Percentiles rank a stretch among this genome's conserved stretches.
Evolutionary conservation across 352 stramenopile species (phyloP).

Genomic region (Phytophthora pistaciae): DNA sequence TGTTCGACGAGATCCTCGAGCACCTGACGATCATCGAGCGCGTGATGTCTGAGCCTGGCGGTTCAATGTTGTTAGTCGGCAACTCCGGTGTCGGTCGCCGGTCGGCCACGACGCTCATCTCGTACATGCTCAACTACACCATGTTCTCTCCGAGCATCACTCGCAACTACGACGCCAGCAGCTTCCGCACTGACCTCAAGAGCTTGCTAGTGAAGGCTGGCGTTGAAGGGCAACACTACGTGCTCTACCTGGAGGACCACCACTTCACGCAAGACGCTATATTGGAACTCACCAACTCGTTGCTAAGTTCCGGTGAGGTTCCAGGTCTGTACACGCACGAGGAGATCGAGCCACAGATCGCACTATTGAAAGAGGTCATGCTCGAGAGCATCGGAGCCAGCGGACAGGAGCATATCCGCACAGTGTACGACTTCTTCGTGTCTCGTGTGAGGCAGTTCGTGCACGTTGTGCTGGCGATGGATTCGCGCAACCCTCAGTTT

Average conservation of each 20-base stretch:
- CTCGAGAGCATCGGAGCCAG: slow-evolving; percentile 76
- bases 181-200: slow-evolving; percentile 93
- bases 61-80: slow-evolving; percentile 92
- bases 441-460: slow-evolving; percentile 90
- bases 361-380: slow-evolving; percentile 91
- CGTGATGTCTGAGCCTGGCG: slow-evolving; percentile 85
- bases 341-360: slow-evolving; percentile 93
- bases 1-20: slow-evolving; percentile 94
- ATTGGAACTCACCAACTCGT: slow-evolving; percentile 93
- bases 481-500: slow-evolving; percentile 78
- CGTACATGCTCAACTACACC: slow-evolving; percentile 92
- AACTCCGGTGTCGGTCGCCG: slow-evolving; percentile 89
- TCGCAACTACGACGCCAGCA: slow-evolving; percentile 73
- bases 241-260: slow-evolving; percentile 95
- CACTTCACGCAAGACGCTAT: slow-evolving; percentile 92
- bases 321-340: slow-evolving; percentile 94
- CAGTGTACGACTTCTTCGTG: slow-evolving; percentile 95
- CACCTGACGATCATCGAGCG: slow-evolving; percentile 92
- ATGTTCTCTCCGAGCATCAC: slow-evolving; percentile 87
- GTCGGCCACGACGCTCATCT: slow-evolving; percentile 84
- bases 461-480: slow-evolving; percentile 89
- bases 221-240: slow-evolving; percentile 84
- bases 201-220: slow-evolving; percentile 85
- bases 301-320: slow-evolving; percentile 93
- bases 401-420: slow-evolving; percentile 70